Evolutionary conservation across 2,329 filamentous ascomycete genomes (phyloP), one percentile per base, ranked within the genome.

Genomic region (Dissoconium aciculare): DNA sequence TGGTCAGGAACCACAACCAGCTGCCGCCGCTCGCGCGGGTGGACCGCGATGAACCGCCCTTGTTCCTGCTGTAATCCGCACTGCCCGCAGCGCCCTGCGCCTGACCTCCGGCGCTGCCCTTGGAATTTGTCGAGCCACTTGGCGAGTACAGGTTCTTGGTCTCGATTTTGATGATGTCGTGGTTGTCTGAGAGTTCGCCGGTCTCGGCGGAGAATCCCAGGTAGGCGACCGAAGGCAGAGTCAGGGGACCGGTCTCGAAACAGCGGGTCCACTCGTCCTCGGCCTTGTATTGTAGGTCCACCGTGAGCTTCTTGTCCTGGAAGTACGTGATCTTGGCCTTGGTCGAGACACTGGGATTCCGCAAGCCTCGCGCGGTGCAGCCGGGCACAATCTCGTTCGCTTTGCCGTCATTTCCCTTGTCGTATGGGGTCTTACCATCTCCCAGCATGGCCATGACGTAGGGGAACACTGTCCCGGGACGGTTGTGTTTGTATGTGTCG

Each of bases 391-490:
- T 66, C 60, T 98, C 89, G 48, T 81, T 84, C 34, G 74, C 70
- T 66, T 94, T 95, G 53, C 89, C 89, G 51, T 98, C 89, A 49
- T 85, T 85, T 47, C 76, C 74, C 63, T 94, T 84, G 64, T 95
- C 84, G 60, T 98, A 98, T 10, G 65, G 55, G 5, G 78, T 92
- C 53, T 83, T 66, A 39, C 89, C 87, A 55, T 98, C 89, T 37
- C 89, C 89, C 44, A 84, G 67, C 89, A 95, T 95, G 40, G 85
- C 87, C 85, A 95, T 94, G 49, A 98, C 78, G 53, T 93, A 94
- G 30, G 89, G 89, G 60, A 98, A 98, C 27, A 93, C 80, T 25
- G 83, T 78, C 26, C 89, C 89, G 1, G 89, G 87, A 10, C 89
- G 75, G 64, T 94, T 93, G 66, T 98, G 98, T 74, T 98, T 98